Base-by-base conservation (phyloP, 148 eudicot species). In the Nepenthes gracilis region DNA sequence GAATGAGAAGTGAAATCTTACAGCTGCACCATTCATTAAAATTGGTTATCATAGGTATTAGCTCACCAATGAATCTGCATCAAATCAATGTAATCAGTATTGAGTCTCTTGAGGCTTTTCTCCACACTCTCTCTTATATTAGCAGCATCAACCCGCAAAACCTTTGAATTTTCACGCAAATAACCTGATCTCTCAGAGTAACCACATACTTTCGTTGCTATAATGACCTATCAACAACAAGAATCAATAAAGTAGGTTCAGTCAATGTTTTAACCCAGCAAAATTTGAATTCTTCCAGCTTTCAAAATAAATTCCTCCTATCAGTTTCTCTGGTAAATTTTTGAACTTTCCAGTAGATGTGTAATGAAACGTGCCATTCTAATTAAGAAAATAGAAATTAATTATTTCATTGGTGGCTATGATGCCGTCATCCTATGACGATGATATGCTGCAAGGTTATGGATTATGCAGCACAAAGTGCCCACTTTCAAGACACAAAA, bases 61-160 rank as follows among this genome's bases (percentile, higher is more conserved):
- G 36, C 79, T 76, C 74, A 92, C 98, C 96, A 88, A 74, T 92
- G 96, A 74, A 88, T 88, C 76, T 88, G 98, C 59, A 88, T 61
- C 48, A 88, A 77, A 72, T 92, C 98, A 65, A 88, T 85, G 65
- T 84, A 92, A 75, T 88, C 96, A 65, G 86, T 83, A 69, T 77
- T 74, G 58, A 92, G 91, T 47, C 98, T 87, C 78, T 83, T 82
- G 36, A 88, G 90, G 73, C 98, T 92, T 84, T 92, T 92, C 78
- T 92, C 98, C 35, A 92, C 96, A 73, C 98, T 92, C 71, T 92
- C 98, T 79, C 69, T 80, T 33, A 92, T 88, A 70, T 92, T 92
- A 63, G 94, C 90, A 67, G 96, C 98, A 88, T 92, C 98, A 66
- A 92, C 98, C 58, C 96, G 76, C 70, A 79, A 64, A 47, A 82